phyloP scores from a whole-genome alignment of 164 flowering plant genomes.

The Dillenia turbinata region DNA sequence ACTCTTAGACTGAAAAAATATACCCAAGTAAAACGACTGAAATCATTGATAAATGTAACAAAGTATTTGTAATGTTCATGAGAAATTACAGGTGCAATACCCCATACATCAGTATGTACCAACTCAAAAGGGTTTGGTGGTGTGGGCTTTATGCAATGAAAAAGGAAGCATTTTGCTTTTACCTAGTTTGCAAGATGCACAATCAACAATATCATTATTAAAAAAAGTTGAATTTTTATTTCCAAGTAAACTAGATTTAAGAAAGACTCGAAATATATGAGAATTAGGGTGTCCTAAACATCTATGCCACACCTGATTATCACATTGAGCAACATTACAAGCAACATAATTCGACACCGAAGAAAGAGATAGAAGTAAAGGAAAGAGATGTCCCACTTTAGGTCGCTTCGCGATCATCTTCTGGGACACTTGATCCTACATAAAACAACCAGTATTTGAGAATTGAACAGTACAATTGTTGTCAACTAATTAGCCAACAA shows the following conservation, averaged over 20 bases:
- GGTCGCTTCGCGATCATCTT: not conserved
- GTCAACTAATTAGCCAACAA: not conserved
- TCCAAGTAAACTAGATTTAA: not conserved
- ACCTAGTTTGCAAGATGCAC: not conserved
- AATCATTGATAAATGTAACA: constrained; percentile 5
- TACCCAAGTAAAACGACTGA: not conserved
- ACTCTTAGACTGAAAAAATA: not conserved
- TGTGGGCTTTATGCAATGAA: not conserved
- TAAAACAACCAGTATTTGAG: not conserved
- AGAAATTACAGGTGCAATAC: not conserved
- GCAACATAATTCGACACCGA: not conserved
- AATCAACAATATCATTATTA: not conserved
- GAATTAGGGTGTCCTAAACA: not conserved
- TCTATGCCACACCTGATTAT: not conserved
- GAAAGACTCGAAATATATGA: not conserved
- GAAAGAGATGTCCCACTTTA: not conserved
- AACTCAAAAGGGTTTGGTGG: not conserved
- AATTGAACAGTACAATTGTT: not conserved
- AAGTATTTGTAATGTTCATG: not conserved
- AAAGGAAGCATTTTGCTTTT: not conserved
- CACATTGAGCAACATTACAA: not conserved
- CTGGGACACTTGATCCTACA: not conserved
- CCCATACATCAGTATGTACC: constrained; percentile 5
- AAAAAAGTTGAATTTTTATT: too few species aligned
- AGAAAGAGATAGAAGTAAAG: not conserved